Evolutionary conservation across 805 yeast genomes (phyloP).

Genomic region (Metschnikowia arizonensis): DNA sequence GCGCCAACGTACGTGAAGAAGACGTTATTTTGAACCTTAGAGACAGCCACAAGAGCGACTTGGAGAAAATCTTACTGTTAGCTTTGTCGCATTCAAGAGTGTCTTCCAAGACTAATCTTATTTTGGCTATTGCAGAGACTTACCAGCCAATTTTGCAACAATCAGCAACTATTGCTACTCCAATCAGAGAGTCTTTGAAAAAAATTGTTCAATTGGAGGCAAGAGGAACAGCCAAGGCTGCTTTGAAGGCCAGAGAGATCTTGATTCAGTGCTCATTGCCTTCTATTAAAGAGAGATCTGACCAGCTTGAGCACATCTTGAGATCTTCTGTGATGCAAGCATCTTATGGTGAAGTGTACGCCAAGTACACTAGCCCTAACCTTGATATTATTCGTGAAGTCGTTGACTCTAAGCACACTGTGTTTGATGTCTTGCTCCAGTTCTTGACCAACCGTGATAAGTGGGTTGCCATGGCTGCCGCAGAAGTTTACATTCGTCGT

Average conservation of each 20-base stretch:
- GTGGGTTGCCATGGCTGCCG: constrained; percentile 91
- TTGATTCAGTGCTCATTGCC: constrained; percentile 96
- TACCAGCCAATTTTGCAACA: constrained; percentile 78
- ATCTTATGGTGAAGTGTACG: constrained; percentile 77
- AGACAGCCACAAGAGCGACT: constrained; percentile 77
- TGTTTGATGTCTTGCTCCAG: constrained; percentile 92
- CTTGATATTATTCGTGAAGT: constrained; percentile 79
- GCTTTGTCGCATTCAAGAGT: constrained; percentile 91
- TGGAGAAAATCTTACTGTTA: constrained; percentile 64
- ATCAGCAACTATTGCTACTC: constrained; percentile 57
- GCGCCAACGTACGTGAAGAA: constrained; percentile 75
- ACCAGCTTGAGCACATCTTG: constrained; percentile 94
- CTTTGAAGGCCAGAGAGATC: constrained; percentile 92
- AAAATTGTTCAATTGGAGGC: constrained; percentile 83
- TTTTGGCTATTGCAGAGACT: constrained; percentile 76
- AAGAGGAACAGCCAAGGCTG: constrained; percentile 87
- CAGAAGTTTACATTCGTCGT: constrained; percentile 93
- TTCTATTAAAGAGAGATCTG: constrained; percentile 91
- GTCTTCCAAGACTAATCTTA: constrained; percentile 85
- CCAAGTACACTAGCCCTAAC: constrained; percentile 78
- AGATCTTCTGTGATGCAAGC: constrained; percentile 87
- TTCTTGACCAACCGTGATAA: constrained; percentile 80
- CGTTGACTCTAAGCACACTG: constrained; percentile 93
- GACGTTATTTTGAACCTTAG: constrained; percentile 83
- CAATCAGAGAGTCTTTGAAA: constrained; percentile 69